Evolutionary conservation across 768 basidiomycete species (phyloP).

Genomic region (Amylocystis lapponica): DNA sequence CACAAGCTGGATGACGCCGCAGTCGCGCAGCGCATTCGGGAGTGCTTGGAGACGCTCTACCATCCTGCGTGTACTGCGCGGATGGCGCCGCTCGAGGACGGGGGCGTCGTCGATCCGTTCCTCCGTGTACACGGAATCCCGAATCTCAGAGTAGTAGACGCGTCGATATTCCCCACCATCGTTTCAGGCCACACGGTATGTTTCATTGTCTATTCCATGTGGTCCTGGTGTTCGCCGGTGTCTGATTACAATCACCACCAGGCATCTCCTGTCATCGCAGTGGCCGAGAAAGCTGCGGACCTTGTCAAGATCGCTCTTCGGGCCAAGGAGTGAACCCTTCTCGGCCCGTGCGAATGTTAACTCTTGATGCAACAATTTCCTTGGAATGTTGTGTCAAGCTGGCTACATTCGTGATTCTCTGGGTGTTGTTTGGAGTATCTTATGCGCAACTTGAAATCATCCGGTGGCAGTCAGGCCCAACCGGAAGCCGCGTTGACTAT

Average conservation of each 20-base stretch:
- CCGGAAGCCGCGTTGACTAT: no score
- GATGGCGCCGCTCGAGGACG: constrained; percentile 30
- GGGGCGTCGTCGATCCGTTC: constrained; percentile 39
- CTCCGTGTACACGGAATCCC: constrained; percentile 38
- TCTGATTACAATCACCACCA: constrained; percentile 5
- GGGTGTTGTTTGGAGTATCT: no score
- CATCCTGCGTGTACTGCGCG: constrained; percentile 39
- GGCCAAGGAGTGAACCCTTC: neutral
- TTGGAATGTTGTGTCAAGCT: no score
- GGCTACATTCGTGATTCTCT: no score
- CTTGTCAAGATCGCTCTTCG: constrained; percentile 18
- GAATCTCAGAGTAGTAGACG: constrained; percentile 42
- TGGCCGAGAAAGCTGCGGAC: constrained; percentile 28
- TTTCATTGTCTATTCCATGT: constrained; percentile 2
- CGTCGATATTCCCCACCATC: constrained; percentile 39
- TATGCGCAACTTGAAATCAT: no score
- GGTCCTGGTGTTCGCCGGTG: no score
- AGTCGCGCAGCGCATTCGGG: constrained; percentile 29
- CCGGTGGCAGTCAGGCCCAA: no score
- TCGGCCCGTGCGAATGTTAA: no score
- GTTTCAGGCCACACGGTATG: constrained; percentile 41
- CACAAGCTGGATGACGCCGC: constrained; percentile 27
- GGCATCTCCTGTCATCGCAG: constrained; percentile 21
- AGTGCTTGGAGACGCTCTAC: constrained; percentile 35
- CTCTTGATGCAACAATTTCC: no score